Evolutionary conservation across 2,329 filamentous ascomycete genomes (phyloP), one percentile per base, ranked within the genome.

Genomic region (Sporothrix schenckii): DNA sequence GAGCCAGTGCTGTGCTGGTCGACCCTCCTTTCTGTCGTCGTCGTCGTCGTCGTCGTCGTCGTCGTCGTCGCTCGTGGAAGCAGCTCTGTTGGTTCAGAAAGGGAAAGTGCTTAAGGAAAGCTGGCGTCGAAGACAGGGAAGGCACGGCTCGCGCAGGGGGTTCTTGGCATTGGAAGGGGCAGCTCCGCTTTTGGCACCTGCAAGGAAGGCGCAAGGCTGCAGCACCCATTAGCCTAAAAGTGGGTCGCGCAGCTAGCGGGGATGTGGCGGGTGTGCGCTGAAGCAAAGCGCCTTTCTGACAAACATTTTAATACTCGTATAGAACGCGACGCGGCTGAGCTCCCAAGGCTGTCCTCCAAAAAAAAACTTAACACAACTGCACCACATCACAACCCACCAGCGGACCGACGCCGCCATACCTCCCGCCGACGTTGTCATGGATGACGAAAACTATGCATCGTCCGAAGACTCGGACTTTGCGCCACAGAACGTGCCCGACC

Each of bases 381-480:
- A 52, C 21, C 13, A 27, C 30, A 50, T 6, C 21, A 30, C 3
- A 27, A 39, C 68, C 27, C 13, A 47, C 24, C 19, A 13, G 9
- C 39, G 39, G 4, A 63, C n/a, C 58, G 41, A 44, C 58, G 21
- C 14, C 63, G 80, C 72, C 68, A 87, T 86, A 84, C 75, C 80
- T 14, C 44, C 61, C 19, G 75, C 79, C 63, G 82, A 83, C 63
- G 53, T 34, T 53, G 76, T 77, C 65, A 80, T 83, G 67, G 83
- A 85, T 21, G 83, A 84, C 27, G 72, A 72, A 10, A 84, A 87
- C 44, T 92, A 92, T 75, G 87, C 84, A 19, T 92, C 90, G 1
- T 89, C 89, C 3, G 88, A 92, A 74, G 91, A 93, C 77, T 91
- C 90, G 11, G 90, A 92, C 76, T 92, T 92, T 72, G 86, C 88